These are phyloP conservation scores for Didymella pinodella DNA, from an alignment of 2,329 filamentous ascomycete species.

Conservation along the genomic window DNA sequence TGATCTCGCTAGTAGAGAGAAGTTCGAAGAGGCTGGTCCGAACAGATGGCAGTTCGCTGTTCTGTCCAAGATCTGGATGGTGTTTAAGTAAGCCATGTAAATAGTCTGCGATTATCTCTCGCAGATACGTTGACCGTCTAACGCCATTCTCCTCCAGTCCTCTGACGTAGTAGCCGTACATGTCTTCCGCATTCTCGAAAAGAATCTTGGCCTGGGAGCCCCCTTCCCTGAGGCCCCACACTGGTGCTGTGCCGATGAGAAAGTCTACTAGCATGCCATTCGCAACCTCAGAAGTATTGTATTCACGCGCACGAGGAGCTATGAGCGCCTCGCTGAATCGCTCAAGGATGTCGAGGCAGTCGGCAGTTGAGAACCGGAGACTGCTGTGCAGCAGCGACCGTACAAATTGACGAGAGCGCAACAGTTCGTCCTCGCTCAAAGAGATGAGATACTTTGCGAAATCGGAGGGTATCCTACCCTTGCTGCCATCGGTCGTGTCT, in stretches of 20 bases:
- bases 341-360: constrained; percentile 43
- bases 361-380: constrained; percentile 30
- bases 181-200: constrained; percentile 71
- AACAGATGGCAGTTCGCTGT: constrained; percentile 66
- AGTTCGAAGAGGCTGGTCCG: constrained; percentile 79
- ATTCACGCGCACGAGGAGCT: constrained; percentile 46
- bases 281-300: constrained; percentile 51
- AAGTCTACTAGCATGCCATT: constrained; percentile 48
- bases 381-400: constrained; percentile 35
- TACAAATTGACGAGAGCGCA: constrained; percentile 43
- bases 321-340: constrained; percentile 43
- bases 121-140: constrained; percentile 70
- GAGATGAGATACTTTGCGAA: constrained; percentile 43
- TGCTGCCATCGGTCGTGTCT: constrained; percentile 20
- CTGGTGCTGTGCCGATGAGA: constrained; percentile 38
- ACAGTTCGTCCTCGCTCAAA: constrained; percentile 40
- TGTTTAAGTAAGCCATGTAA: constrained; percentile 73
- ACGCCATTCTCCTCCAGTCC: constrained; percentile 71
- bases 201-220: constrained; percentile 53
- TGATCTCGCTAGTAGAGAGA: constrained; percentile 69
- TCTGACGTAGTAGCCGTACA: constrained; percentile 81
- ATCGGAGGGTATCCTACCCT: constrained; percentile 30
- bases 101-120: constrained; percentile 72
- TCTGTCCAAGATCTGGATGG: constrained; percentile 71
- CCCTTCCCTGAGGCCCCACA: constrained; percentile 35